Evolutionary conservation across 345 rosid genomes (phyloP), one percentile per base, ranked within the genome.

Genomic region (Rhizophora mangle): DNA sequence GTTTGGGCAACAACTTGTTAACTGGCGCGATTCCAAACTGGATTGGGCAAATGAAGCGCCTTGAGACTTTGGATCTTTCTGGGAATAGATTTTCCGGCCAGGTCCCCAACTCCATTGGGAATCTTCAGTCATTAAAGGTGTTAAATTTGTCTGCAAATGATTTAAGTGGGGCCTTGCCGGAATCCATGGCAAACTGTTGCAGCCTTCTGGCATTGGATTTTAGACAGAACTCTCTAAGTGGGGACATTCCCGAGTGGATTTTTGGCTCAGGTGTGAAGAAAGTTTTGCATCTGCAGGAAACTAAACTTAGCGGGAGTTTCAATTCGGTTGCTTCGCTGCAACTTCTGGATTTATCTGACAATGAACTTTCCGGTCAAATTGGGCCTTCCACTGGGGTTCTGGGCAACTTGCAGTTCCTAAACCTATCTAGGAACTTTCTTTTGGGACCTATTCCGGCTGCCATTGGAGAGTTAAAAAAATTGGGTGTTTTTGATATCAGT

Each of bases 11-110:
- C 68, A 94, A 94, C 76, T 61, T 71, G 24, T 73, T 91, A 49
- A 66, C 74, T 6, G 93, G 96, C 51, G 89, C 81, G 57, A 73
- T 94, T 68, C 93, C 96, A 0, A 79, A 64, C 55, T 91, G 95
- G 96, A 77, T 95, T 73, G 92, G 93, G 47, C 87, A 88, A 77
- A 76, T 92, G 87, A 81, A 78, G 77, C 81, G 82, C 65, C 94
- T 96, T 6, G 93, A 84, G 74, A 83, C 76, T 72, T 72, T 94
- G 65, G 97, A 91, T 88, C 93, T 94, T 80, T 94, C 98, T 2
- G 74, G 75, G 36, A 94, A 94, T 73, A 70, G 72, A 53, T 85
- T 91, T 58, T 82, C 91, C 22, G 93, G 88, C 31, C 62, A 61
- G 59, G 72, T 84, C 54, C 93, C 98, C 1, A 52, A 4, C 60